These are phyloP conservation scores for Coprinopsis marcescibilis DNA, from an alignment of 768 basidiomycete genomes.

Conservation along the genomic window DNA sequence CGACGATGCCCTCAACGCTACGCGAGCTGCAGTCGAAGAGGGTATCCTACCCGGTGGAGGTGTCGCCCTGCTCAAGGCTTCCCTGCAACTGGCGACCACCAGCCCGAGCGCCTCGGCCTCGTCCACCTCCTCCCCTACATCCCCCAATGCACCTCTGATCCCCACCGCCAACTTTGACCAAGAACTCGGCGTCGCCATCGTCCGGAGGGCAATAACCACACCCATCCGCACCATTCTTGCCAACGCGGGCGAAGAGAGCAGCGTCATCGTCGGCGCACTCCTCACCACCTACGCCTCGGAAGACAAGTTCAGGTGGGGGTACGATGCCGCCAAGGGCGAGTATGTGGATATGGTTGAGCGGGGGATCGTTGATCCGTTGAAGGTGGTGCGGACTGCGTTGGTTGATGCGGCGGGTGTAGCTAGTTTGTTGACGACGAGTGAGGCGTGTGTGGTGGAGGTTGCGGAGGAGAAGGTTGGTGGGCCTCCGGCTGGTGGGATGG, in stretches of 20 bases:
- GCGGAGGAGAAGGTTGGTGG: constrained; percentile 67
- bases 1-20: constrained; percentile 96
- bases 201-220: constrained; percentile 76
- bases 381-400: constrained; percentile 91
- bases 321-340: constrained; percentile 88
- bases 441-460: constrained; percentile 88
- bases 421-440: constrained; percentile 86
- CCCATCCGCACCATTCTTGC: constrained; percentile 85
- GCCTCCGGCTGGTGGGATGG: constrained; percentile 39
- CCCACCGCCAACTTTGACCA: constrained; percentile 93
- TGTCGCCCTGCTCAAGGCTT: constrained; percentile 86
- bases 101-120: constrained; percentile 40
- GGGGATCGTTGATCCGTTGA: constrained; percentile 93
- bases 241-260: constrained; percentile 93
- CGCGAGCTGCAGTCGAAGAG: constrained; percentile 96
- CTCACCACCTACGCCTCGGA: constrained; percentile 44
- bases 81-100: constrained; percentile 58
- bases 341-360: constrained; percentile 92
- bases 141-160: constrained; percentile 60
- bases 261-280: constrained; percentile 88
- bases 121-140: constrained; percentile 43
- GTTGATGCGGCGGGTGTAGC: constrained; percentile 94
- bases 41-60: constrained; percentile 98
- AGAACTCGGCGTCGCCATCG: constrained; percentile 90
- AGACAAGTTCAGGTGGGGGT: constrained; percentile 83